Evolutionary conservation across 2,329 filamentous ascomycete genomes (phyloP).

Genomic region (Metarhizium guizhouense): DNA sequence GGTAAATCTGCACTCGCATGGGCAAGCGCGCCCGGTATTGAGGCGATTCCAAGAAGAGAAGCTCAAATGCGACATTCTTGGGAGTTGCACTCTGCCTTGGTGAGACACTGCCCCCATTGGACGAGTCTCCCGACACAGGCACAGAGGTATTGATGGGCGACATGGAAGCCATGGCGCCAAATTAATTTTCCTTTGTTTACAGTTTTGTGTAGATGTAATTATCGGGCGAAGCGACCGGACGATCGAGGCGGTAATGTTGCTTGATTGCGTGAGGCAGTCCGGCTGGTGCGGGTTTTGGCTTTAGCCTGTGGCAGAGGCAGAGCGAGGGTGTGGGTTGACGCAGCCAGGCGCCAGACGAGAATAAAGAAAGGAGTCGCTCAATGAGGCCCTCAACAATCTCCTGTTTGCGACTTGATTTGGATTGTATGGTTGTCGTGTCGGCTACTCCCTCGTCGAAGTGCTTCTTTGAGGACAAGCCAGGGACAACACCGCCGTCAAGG

Average conservation of each 20-base stretch:
- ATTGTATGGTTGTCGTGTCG: conserved; percentile 9
- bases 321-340: conserved; percentile 13
- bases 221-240: conserved; percentile 12
- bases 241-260: conserved; percentile 10
- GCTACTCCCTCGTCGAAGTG: conserved; percentile 10
- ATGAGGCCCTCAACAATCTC: not conserved
- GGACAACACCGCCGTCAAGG: conserved; percentile 19
- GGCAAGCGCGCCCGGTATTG: conserved; percentile 66
- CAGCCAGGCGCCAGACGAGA: conserved; percentile 10
- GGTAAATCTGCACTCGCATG: conserved; percentile 85
- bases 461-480: conserved; percentile 12
- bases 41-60: conserved; percentile 59
- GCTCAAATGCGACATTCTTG: conserved; percentile 74
- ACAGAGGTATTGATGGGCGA: conserved; percentile 31
- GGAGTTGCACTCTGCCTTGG: conserved; percentile 40
- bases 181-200: not conserved
- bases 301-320: not conserved
- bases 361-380: conserved; percentile 8
- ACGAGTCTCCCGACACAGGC: conserved; percentile 25
- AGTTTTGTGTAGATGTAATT: conserved; percentile 5
- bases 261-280: conserved; percentile 13
- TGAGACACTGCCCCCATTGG: conserved; percentile 35
- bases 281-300: conserved; percentile 25
- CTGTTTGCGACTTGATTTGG: not conserved
- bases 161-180: conserved; percentile 33